Evolutionary conservation across 345 rosid genomes (phyloP).

Genomic region (Streptanthus diversifolius): DNA sequence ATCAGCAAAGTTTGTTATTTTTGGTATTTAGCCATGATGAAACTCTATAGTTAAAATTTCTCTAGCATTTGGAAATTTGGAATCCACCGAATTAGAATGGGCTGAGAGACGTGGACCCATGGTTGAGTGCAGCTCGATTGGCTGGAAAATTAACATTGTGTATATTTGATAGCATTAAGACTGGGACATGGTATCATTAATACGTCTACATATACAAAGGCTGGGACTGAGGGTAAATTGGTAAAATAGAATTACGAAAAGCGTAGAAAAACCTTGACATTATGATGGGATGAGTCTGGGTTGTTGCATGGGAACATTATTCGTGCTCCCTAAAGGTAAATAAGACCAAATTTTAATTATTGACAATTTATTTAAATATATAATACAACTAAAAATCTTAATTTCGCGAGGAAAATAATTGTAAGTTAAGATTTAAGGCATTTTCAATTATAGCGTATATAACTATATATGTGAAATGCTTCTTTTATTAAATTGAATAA

Average conservation of each 20-base stretch:
- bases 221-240: background rate
- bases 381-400: background rate
- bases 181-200: background rate
- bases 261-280: slow-evolving; percentile 36
- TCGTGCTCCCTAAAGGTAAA: slow-evolving; percentile 41
- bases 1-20: background rate
- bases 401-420: background rate
- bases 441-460: background rate
- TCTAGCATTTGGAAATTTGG: background rate
- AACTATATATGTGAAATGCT: background rate
- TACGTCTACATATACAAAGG: background rate
- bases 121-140: background rate
- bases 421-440: background rate
- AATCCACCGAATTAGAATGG: background rate
- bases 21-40: background rate
- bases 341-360: slow-evolving; percentile 15
- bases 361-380: slow-evolving; percentile 1
- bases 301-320: slow-evolving; percentile 50
- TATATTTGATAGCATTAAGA: background rate
- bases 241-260: background rate
- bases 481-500: background rate
- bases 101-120: background rate
- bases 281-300: slow-evolving; percentile 43
- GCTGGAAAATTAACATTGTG: background rate
- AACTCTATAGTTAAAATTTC: background rate